phyloP scores from a whole-genome alignment of 345 rosid genomes.

The Heritiera littoralis region DNA sequence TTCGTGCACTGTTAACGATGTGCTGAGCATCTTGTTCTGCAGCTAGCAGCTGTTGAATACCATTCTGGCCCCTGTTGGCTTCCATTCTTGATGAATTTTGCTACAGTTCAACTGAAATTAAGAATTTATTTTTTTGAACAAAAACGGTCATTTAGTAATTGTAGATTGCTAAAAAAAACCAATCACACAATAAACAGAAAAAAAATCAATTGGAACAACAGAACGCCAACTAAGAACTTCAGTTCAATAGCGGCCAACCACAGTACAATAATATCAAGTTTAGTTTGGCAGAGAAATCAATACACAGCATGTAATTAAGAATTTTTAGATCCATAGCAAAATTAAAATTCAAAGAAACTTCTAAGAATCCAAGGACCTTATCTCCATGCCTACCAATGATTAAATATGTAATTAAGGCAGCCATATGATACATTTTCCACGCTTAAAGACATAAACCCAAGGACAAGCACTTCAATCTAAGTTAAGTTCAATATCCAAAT shows the following conservation, averaged over 20 bases:
- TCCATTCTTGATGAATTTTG: conserved; percentile 39
- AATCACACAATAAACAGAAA: not conserved
- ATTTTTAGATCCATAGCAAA: not conserved
- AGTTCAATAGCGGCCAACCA: not conserved
- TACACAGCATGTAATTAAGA: not conserved
- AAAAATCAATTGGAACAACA: not conserved
- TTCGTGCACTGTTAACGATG: conserved; percentile 53
- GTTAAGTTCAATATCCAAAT: not conserved
- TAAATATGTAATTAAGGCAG: not conserved
- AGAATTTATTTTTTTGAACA: not conserved
- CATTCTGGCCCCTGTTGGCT: conserved; percentile 50
- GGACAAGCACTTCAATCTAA: not conserved
- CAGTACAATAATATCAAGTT: not conserved
- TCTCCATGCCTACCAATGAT: not conserved
- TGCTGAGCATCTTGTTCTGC: conserved; percentile 66
- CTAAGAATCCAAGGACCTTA: not conserved
- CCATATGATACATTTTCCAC: not conserved
- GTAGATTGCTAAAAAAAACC: not conserved
- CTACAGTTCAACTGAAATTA: conserved; percentile 9
- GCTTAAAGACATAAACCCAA: no score
- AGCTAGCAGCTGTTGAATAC: conserved; percentile 55
- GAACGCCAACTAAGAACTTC: not conserved
- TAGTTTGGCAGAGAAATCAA: not conserved
- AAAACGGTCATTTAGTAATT: not conserved
- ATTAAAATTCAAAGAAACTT: not conserved